Base-by-base conservation (phyloP, 2,329 filamentous ascomycete genomes). In the Gaeumannomyces sp. region DNA sequence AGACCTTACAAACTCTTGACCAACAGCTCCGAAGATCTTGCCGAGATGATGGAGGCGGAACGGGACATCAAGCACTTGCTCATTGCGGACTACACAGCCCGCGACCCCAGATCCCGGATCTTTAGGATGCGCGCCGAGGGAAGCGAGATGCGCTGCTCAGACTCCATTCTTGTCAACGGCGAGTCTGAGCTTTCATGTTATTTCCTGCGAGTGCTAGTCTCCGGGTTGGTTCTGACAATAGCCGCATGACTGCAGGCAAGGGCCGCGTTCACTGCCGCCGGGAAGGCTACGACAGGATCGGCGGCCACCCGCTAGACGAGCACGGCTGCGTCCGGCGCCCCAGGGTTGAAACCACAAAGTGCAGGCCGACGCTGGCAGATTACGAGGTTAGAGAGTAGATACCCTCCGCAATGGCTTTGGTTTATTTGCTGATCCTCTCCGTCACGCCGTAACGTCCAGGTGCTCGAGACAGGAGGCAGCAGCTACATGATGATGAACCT, bases 161-260 rank as follows among this genome's bases (percentile, higher is more conserved):
- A 71, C 57, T 71, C 70, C 1, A 60, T 71, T 2, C 61, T 71
- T 7, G 69, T 71, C 27, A 71, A 71, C n/a, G 68, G 69, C 69
- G 19, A 29, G 68, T 27, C 16, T 11, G 10, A 33, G 7, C 22
- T 16, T 33, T 4, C 28, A 33, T 35, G 13, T 31, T 1, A 14
- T 2, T 28, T 3, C 19, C 10, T 50, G 13, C 16, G 11, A 3
- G 8, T 27, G 31, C 31, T 31, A 10, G 6, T n/a, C n/a, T 25
- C 60, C 1, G 6, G 22, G 3, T 27, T n/a, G 33, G 13, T 31
- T 59, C 31, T 59, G 27, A 19, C 29, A 4, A 14, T 6, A 7
- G 6, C 28, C 27, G 1, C 10, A 35, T 35, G 8, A n/a, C 22
- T 19, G 3, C 25, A 69, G 70, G 69, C 16, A 71, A 71, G 63